Conservation (phyloP, 2,329 filamentous ascomycete genomes). For the Arachnomyces sp. region DNA sequence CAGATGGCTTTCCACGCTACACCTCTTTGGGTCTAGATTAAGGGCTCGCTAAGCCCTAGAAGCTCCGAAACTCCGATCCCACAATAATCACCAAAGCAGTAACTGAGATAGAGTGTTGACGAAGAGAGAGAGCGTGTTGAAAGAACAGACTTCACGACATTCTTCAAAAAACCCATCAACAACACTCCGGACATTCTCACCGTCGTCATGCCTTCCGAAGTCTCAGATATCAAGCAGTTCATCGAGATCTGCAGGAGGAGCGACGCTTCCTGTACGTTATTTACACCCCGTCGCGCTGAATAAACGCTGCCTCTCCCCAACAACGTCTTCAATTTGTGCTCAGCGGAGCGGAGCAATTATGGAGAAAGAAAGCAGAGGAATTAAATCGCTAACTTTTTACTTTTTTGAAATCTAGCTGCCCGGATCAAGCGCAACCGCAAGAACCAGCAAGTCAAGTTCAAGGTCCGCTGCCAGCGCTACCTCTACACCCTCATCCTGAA, state of each 20-base stretch:
- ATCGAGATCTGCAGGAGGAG: constrained; percentile 99
- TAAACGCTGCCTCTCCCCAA: too few relatives aligned
- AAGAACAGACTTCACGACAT: neutral
- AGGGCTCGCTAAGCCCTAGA: constrained; percentile 20
- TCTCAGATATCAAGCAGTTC: constrained; percentile 99
- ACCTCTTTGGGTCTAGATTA: constrained; percentile 1
- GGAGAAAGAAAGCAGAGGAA: constrained; percentile 6
- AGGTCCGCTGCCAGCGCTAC: constrained; percentile 95
- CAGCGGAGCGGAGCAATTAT: constrained; percentile 3
- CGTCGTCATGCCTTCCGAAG: constrained; percentile 94
- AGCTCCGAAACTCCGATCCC: constrained; percentile 9
- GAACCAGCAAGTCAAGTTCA: constrained; percentile 97
- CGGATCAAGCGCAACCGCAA: constrained; percentile 95
- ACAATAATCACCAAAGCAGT: constrained; percentile 5
- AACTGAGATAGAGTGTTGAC: constrained; percentile 12
- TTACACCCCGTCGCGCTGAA: too few relatives aligned
- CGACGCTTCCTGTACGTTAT: constrained; percentile 92
- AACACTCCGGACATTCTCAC: constrained; percentile 21
- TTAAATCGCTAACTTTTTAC: constrained; percentile 14
- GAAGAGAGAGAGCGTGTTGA: constrained; percentile 6
- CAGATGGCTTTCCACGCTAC: too few relatives aligned
- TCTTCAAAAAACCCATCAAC: neutral
- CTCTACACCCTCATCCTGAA: constrained; percentile 98
- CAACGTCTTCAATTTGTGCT: neutral
- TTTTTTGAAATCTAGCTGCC: constrained; percentile 53